These are phyloP conservation scores for Cystobasidium slooffiae DNA, from an alignment of 1,284 basidiomycete genomes.

Conservation along the genomic window DNA sequence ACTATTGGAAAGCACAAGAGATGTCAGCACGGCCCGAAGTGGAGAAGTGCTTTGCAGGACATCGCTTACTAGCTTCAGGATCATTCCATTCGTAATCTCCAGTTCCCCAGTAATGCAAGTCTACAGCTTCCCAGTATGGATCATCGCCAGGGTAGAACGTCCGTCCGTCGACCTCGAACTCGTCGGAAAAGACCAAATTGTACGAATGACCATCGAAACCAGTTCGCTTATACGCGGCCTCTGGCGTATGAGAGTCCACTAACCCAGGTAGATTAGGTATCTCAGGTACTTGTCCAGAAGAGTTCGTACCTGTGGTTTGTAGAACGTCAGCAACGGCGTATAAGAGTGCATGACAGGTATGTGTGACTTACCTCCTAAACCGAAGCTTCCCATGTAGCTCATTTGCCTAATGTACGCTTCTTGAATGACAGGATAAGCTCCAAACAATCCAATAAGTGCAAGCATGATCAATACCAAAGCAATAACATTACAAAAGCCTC, in stretches of 20 bases:
- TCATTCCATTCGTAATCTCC: constrained; percentile 63
- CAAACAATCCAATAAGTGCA: constrained; percentile 68
- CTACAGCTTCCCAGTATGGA: constrained; percentile 64
- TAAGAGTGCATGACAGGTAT: neutral
- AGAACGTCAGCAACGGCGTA: no score
- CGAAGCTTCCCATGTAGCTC: constrained; percentile 23
- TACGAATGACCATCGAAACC: constrained; percentile 51
- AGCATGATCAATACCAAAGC: constrained; percentile 59
- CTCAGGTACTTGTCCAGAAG: constrained; percentile 43
- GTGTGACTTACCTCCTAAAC: constrained; percentile 17
- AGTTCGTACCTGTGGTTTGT: constrained; percentile 36
- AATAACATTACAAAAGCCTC: constrained; percentile 64
- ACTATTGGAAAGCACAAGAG: constrained; percentile 61
- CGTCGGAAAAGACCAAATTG: constrained; percentile 83
- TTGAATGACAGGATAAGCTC: constrained; percentile 74
- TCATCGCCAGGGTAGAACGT: constrained; percentile 65
- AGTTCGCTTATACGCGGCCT: constrained; percentile 26
- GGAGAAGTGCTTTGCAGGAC: neutral
- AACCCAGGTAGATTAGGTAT: constrained; percentile 35
- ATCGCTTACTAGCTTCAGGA: constrained; percentile 63
- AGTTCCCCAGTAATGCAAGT: constrained; percentile 69
- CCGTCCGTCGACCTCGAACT: constrained; percentile 78
- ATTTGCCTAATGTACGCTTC: constrained; percentile 7
- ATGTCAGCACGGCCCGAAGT: constrained; percentile 4
- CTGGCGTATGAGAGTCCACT: constrained; percentile 38